Evolutionary conservation across 1,284 basidiomycete genomes (phyloP).

Genomic region (Microbotryum silenes-acaulis): DNA sequence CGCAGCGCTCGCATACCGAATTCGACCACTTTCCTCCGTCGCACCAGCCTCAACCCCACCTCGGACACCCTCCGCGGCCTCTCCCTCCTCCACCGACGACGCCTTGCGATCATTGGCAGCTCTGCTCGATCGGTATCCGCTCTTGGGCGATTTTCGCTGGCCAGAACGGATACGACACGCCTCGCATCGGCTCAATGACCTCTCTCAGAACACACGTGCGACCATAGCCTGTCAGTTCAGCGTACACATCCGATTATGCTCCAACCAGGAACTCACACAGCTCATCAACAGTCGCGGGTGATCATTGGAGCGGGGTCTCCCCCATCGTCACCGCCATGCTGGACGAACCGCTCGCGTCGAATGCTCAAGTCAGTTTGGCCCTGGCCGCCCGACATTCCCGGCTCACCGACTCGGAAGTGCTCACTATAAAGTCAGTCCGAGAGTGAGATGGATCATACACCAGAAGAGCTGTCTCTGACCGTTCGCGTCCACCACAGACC

Average conservation of each 20-base stretch:
- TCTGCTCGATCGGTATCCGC: constrained; percentile 8
- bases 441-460: neutral
- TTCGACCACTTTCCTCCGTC: neutral
- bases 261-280: neutral
- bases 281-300: constrained; percentile 18
- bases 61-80: neutral
- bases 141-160: constrained; percentile 13
- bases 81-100: constrained; percentile 1
- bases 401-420: neutral
- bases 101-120: constrained; percentile 4
- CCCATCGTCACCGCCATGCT: constrained; percentile 17
- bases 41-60: neutral
- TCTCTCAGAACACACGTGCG: neutral
- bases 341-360: constrained; percentile 27
- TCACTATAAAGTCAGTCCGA: neutral
- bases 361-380: constrained; percentile 14
- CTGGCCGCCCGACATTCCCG: constrained; percentile 6
- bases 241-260: neutral
- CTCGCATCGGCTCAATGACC: neutral
- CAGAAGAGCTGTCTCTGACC: constrained; percentile 4
- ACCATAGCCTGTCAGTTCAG: constrained; percentile 11
- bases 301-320: constrained; percentile 2
- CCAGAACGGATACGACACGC: constrained; percentile 7
- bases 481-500: constrained; percentile 16
- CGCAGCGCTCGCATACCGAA: neutral